Evolutionary conservation across 2,329 filamentous ascomycete species (phyloP).

Genomic region (Cladophialophora yegresii): DNA sequence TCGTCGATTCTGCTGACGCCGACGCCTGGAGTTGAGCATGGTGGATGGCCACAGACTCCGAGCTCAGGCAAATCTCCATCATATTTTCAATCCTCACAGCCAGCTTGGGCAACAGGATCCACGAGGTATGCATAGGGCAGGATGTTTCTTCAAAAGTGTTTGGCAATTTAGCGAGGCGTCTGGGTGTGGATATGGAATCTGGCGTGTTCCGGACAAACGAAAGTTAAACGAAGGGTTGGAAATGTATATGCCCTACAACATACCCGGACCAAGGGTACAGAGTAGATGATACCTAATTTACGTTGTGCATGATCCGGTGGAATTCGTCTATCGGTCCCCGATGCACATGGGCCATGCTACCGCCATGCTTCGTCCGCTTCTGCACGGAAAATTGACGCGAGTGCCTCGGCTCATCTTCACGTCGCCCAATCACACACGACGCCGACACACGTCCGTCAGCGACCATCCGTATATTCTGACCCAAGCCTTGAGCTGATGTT

Average conservation of each 20-base stretch:
- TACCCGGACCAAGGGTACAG: neutral
- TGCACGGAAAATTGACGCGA: neutral
- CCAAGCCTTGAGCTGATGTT: neutral
- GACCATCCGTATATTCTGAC: neutral
- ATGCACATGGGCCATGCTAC: neutral
- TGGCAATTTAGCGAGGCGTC: conserved; percentile 24
- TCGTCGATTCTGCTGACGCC: conserved; percentile 25
- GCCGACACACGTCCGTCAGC: neutral
- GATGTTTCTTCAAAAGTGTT: neutral
- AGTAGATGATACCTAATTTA: neutral
- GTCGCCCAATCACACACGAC: neutral
- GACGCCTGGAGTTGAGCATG: conserved; percentile 14
- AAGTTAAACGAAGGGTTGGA: too few species aligned
- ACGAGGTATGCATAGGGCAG: conserved; percentile 24
- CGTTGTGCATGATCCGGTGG: neutral
- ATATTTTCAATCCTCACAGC: conserved; percentile 4
- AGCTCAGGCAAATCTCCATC: conserved; percentile 11
- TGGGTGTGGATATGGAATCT: conserved; percentile 3
- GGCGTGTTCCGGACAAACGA: neutral
- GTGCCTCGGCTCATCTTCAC: neutral
- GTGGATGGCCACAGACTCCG: conserved; percentile 22
- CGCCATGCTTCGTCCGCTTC: too few species aligned
- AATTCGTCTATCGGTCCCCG: neutral
- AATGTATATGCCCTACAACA: neutral
- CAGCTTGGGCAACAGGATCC: conserved; percentile 15